These are phyloP conservation scores for Hymenoscyphus repandus DNA, from an alignment of 2,329 filamentous ascomycete species.

Conservation along the genomic window DNA sequence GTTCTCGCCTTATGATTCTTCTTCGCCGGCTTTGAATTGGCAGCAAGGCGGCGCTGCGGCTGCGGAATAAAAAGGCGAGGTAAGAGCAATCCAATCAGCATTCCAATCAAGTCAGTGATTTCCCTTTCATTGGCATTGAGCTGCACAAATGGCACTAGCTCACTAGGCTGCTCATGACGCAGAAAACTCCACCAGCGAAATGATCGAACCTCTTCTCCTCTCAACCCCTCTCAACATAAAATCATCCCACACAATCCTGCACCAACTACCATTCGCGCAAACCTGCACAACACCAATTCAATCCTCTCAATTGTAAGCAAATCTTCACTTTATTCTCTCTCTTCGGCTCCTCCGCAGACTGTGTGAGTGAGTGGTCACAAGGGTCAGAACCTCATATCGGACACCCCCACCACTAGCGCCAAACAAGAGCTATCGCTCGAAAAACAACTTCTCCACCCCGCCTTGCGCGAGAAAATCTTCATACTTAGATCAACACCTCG, in stretches of 20 bases:
- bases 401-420: constrained; percentile 18
- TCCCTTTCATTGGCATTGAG: no score
- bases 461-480: constrained; percentile 3
- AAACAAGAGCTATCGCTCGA: constrained; percentile 17
- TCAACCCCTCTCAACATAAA: background rate
- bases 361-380: background rate
- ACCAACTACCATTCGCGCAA: no score
- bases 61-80: background rate
- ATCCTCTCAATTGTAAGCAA: background rate
- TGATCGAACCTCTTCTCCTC: background rate
- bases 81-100: no score
- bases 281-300: background rate
- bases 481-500: constrained; percentile 3
- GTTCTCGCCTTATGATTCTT: no score
- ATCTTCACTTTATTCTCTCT: background rate
- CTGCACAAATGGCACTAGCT: background rate
- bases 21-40: no score
- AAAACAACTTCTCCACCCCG: constrained; percentile 10
- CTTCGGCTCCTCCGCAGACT: background rate
- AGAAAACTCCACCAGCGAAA: background rate
- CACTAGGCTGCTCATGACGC: background rate
- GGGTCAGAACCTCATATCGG: background rate
- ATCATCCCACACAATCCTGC: background rate
- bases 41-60: no score
- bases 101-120: no score